Base-by-base conservation (phyloP, 2,329 filamentous ascomycete species). In the Pseudocercospora ulei region DNA sequence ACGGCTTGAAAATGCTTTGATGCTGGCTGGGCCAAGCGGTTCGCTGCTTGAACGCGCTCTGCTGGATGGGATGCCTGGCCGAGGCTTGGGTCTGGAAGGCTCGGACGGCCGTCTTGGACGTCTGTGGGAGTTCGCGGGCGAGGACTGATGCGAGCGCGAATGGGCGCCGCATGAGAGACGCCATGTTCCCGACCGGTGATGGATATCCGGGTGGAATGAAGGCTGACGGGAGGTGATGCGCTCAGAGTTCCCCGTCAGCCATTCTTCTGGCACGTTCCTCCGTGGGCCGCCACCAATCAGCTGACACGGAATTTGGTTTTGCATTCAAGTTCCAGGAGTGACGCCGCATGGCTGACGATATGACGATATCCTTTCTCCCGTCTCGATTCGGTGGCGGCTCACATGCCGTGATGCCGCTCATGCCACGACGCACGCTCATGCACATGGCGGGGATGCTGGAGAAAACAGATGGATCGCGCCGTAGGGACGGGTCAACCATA, bases 61-160 rank as follows among this genome's bases (percentile, higher is more conserved):
- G 73, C 56, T 70, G 72, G 48, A 70, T 63, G 43, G 70, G 68
- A 49, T 70, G 65, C 7, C 30, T 17, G 18, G 11, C 23, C 53
- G 68, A 70, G 61, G 54, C 47, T 28, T 53, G 48, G 19, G 51
- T 52, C 40, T 80, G 76, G 63, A 80, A 75, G 55, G 70, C 69
- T 49, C 77, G 75, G 55, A 68, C 63, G 28, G 70, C 62, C 38
- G 68, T 62, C 66, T 68, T 37, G 73, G 63, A 14, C 34, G 65
- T 53, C 44, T 62, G 63, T 27, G 68, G 65, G 26, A 68, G 62
- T 35, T 73, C 76, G 60, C 68, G 71, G 25, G 43, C 43, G 52
- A 81, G 59, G 23, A 70, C 69, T 47, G 71, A 65, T 28, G 75
- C 66, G 48, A 81, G 65, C 57, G 74, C 71, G 52, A 81, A 78